Evolutionary conservation across 805 yeast species (phyloP).

Genomic region (Citeromyces nyonsensis): DNA sequence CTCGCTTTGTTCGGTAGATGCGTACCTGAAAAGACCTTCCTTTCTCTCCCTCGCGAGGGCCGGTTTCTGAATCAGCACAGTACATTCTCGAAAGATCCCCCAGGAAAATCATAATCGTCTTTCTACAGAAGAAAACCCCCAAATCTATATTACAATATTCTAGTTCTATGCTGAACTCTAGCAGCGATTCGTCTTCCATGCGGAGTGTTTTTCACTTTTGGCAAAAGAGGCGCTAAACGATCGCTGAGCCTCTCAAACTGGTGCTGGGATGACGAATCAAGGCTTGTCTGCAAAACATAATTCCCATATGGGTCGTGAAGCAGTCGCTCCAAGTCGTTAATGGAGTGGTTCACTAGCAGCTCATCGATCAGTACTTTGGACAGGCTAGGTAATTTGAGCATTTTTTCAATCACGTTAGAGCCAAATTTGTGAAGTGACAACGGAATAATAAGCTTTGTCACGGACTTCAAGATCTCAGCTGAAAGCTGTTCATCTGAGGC

Average conservation of each 20-base stretch:
- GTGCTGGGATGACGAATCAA: conserved; percentile 34
- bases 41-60: no score
- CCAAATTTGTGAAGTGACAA: conserved; percentile 48
- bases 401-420: conserved; percentile 43
- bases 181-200: conserved; percentile 90
- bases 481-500: conserved; percentile 5
- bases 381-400: conserved; percentile 28
- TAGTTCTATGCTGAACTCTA: conserved; percentile 19
- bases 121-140: no score
- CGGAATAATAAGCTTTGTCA: conserved; percentile 8
- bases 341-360: conserved; percentile 17
- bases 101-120: no score
- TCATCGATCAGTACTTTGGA: conserved; percentile 27
- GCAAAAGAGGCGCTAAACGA: conserved; percentile 57
- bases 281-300: conserved; percentile 41
- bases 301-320: conserved; percentile 46
- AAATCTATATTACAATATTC: no score
- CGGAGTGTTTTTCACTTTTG: conserved; percentile 76
- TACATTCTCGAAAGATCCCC: no score
- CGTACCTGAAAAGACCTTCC: no score
- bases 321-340: conserved; percentile 7
- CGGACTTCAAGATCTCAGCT: conserved; percentile 3
- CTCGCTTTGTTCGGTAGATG: no score
- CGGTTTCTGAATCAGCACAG: no score
- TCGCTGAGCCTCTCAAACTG: conserved; percentile 41